Evolutionary conservation across 495 filamentous ascomycete species (phyloP).

Genomic region (Lasiosphaeriaceae sp.): DNA sequence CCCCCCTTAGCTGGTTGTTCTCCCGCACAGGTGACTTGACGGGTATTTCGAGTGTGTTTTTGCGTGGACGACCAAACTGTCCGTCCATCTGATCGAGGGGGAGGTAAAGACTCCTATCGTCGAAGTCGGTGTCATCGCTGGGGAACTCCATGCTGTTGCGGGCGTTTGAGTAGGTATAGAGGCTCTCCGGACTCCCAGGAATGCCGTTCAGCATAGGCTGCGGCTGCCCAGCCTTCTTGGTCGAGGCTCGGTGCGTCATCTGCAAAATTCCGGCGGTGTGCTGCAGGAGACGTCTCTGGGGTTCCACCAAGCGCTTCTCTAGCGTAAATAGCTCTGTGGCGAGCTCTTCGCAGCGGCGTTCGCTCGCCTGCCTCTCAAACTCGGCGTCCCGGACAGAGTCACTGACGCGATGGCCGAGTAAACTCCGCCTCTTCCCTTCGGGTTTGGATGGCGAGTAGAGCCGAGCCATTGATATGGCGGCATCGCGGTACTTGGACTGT

Average conservation of each 20-base stretch:
- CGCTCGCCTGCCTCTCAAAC: constrained; percentile 68
- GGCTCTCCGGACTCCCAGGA: constrained; percentile 65
- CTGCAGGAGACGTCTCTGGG: constrained; percentile 70
- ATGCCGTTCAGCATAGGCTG: constrained; percentile 45
- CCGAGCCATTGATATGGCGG: constrained; percentile 76
- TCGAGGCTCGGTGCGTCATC: constrained; percentile 66
- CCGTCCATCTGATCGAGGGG: constrained; percentile 64
- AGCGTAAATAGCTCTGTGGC: constrained; percentile 72
- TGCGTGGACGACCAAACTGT: constrained; percentile 26
- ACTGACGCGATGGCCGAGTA: constrained; percentile 48
- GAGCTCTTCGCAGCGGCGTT: constrained; percentile 80
- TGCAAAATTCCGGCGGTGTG: constrained; percentile 91
- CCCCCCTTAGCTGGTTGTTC: constrained; percentile 37
- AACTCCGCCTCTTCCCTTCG: constrained; percentile 46
- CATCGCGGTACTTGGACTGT: constrained; percentile 91
- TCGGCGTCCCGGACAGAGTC: constrained; percentile 57
- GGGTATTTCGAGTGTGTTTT: constrained; percentile 41
- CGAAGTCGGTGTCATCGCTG: constrained; percentile 58
- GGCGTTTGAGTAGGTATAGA: constrained; percentile 55
- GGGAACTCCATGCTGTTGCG: constrained; percentile 47
- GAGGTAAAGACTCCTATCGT: constrained; percentile 76
- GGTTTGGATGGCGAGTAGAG: constrained; percentile 55
- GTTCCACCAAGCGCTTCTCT: constrained; percentile 66
- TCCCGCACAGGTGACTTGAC: constrained; percentile 43
- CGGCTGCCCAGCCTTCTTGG: constrained; percentile 31